Evolutionary conservation across 805 yeast genomes (phyloP).

Genomic region (Wickerhamiella nectarea): DNA sequence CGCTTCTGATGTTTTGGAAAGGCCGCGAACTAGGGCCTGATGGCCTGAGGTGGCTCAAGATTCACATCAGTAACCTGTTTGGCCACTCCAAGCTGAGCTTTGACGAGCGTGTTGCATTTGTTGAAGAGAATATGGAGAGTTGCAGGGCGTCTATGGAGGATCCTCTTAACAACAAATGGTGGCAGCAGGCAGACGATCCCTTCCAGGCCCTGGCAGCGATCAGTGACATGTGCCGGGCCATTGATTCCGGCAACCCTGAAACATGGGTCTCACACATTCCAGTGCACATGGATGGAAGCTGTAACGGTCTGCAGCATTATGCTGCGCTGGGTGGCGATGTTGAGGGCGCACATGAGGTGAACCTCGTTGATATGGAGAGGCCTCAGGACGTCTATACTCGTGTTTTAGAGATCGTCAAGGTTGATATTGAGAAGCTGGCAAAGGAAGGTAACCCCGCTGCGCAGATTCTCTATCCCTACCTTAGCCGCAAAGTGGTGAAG

Average conservation of each 20-base stretch:
- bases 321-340: slow-evolving; percentile 60
- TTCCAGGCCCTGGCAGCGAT: slow-evolving; percentile 51
- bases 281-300: slow-evolving; percentile 55
- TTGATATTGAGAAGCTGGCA: slow-evolving; percentile 36
- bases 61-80: slow-evolving; percentile 46
- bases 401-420: slow-evolving; percentile 39
- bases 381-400: slow-evolving; percentile 51
- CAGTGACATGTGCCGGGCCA: slow-evolving; percentile 39
- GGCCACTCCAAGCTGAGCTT: slow-evolving; percentile 45
- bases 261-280: slow-evolving; percentile 39
- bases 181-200: slow-evolving; percentile 46
- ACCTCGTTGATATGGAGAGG: slow-evolving; percentile 38
- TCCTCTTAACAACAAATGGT: slow-evolving; percentile 39
- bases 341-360: slow-evolving; percentile 52
- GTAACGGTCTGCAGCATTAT: slow-evolving; percentile 56
- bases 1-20: slow-evolving; percentile 46
- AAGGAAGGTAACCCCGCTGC: slow-evolving; percentile 23
- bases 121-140: slow-evolving; percentile 34
- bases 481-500: slow-evolving; percentile 79
- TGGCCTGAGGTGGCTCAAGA: slow-evolving; percentile 47
- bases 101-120: slow-evolving; percentile 37
- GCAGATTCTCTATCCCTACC: slow-evolving; percentile 39
- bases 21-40: slow-evolving; percentile 38
- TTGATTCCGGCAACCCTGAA: slow-evolving; percentile 33
- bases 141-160: slow-evolving; percentile 34